phyloP scores from a whole-genome alignment of 495 filamentous ascomycete genomes.

The Cudoniella acicularis region DNA sequence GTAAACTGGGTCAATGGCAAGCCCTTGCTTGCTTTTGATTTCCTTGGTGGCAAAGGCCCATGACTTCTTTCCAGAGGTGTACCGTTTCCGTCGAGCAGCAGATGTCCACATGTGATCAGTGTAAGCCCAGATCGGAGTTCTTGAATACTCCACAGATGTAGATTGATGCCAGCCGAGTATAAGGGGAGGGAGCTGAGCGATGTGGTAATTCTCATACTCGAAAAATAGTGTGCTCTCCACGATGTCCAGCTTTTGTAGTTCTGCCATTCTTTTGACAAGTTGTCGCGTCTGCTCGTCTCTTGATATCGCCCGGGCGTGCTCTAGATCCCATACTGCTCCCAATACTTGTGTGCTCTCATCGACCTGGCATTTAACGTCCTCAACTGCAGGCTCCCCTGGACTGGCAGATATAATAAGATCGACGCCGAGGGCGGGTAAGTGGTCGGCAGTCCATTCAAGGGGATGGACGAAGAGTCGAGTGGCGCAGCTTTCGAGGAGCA shows the following conservation, averaged over 20 bases:
- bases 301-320: too few relatives aligned
- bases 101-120: not conserved
- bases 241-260: not conserved
- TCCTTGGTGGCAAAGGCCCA: not conserved
- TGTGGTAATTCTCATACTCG: too few relatives aligned
- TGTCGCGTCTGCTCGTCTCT: not conserved
- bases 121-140: not conserved
- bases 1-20: not conserved
- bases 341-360: not conserved
- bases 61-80: not conserved
- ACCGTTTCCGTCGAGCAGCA: not conserved
- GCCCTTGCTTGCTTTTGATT: not conserved
- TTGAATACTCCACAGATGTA: not conserved
- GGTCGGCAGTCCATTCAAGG: not conserved
- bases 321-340: not conserved
- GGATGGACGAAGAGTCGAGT: not conserved
- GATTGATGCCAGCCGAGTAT: not conserved
- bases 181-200: too few relatives aligned
- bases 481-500: not conserved
- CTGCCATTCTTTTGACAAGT: not conserved
- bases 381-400: too few relatives aligned
- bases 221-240: too few relatives aligned
- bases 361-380: not conserved
- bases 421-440: not conserved
- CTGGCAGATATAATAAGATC: too few relatives aligned